A percentile compares a stretch with the other conserved stretches of the same genome.
phyloP scores from a whole-genome alignment of 495 filamentous ascomycete species.

The Penicillium psychrofluorescens region DNA sequence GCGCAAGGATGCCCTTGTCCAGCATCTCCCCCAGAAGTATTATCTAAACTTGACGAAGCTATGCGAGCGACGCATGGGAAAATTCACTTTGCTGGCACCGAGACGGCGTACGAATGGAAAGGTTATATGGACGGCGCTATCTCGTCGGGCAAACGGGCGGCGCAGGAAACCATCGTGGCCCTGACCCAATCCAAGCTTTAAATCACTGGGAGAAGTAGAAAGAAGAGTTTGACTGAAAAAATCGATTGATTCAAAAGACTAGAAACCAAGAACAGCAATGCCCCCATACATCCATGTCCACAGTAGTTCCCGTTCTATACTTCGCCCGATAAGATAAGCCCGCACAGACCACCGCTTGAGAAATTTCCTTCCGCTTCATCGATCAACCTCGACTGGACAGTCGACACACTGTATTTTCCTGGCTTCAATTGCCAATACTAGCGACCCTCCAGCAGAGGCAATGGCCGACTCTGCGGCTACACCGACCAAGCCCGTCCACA shows the following conservation, averaged over 20 bases:
- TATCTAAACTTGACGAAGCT: not conserved
- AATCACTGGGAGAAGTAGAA: too few species aligned
- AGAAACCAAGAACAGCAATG: too few species aligned
- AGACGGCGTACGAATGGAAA: slow-evolving; percentile 30
- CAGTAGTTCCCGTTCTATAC: too few species aligned
- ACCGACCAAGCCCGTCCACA: slow-evolving; percentile 64
- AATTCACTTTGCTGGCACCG: slow-evolving; percentile 36
- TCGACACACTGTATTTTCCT: not conserved
- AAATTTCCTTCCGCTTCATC: slow-evolving; percentile 17
- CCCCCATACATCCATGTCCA: too few species aligned
- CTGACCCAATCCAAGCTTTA: too few species aligned
- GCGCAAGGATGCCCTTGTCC: not conserved
- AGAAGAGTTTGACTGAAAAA: too few species aligned
- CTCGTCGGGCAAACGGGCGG: slow-evolving; percentile 15
- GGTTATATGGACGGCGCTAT: slow-evolving; percentile 42
- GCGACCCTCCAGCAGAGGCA: slow-evolving; percentile 1
- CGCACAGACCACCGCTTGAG: slow-evolving; percentile 22
- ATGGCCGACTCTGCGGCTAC: slow-evolving; percentile 32
- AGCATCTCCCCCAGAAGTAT: not conserved
- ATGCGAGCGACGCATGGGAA: slow-evolving; percentile 7
- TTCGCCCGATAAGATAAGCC: slow-evolving; percentile 7
- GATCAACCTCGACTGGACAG: slow-evolving; percentile 3
- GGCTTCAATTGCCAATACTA: not conserved
- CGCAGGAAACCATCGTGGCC: not conserved
- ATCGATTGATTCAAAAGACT: too few species aligned